Evolutionary conservation across 352 stramenopile species (phyloP), one percentile per base, ranked within the genome.

Genomic region (Thraustochytrium striatum): DNA sequence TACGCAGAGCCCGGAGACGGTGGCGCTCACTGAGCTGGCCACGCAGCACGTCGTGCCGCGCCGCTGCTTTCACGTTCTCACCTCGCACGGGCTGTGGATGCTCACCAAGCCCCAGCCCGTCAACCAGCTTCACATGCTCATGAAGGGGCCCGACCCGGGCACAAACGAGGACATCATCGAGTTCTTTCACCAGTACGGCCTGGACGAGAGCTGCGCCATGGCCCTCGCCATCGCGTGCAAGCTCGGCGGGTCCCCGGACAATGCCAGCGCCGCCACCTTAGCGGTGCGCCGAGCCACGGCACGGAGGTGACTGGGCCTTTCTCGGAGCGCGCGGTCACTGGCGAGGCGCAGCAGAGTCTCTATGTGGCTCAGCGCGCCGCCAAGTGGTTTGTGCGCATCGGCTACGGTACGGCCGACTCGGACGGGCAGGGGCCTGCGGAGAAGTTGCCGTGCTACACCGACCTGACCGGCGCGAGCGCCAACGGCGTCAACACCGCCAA

Each of bases 191-290:
- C 65, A 62, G 35, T 75, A 70, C 25, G 65, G 65, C 25, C 52
- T 75, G 33, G 65, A 75, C 50, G 65, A 75, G 65, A 62, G 44
- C 44, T 75, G 65, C 50, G 28, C 44, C 39, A 75, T 75, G 65
- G 43, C 30, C 44, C 65, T 75, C 28, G 65, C 65, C 16, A 75
- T 75, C 39, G 65, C 65, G 3, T 75, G 65, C 65, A 72, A 61
- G 39, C 30, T 38, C 9, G n/a, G n/a, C n/a, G 65, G 65, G 5
- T 75, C 38, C 36, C 32, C 65, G 19, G 52, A 58, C 36, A 25
- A 58, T 8, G 19, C 19, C 5, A 35, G 19, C 53, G 53, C 5
- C 13, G n/a, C 59, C 13, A 70, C n/a, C 2, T 52, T 5, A 16
- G 59, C n/a, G n/a, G n/a, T n/a, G n/a, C n/a, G n/a, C n/a, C n/a